Conservation (phyloP, 2,329 filamentous ascomycete genomes). For the Colletotrichum australisinense region DNA sequence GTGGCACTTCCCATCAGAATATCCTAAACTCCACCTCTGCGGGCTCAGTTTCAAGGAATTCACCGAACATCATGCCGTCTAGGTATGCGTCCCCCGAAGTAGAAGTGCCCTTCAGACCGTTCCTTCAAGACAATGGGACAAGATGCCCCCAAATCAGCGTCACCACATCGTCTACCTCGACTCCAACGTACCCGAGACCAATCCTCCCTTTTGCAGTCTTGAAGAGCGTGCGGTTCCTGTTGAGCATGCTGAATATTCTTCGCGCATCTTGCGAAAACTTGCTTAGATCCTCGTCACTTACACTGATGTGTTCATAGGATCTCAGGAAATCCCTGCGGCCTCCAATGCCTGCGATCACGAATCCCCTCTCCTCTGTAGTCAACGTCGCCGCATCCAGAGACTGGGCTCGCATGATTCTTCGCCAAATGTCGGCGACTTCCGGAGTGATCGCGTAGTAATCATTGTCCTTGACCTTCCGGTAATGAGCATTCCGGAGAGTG, state of each 20-base stretch:
- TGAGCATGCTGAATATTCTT: background rate
- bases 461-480: background rate
- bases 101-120: background rate
- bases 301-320: background rate
- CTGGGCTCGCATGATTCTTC: background rate
- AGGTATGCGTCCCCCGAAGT: background rate
- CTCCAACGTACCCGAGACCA: conserved; percentile 17
- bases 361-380: background rate
- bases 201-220: conserved; percentile 37
- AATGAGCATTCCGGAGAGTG: background rate
- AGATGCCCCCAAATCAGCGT: background rate
- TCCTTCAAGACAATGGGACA: background rate
- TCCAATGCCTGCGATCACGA: background rate
- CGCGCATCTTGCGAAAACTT: background rate
- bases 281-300: background rate
- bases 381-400: background rate
- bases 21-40: no score
- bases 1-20: no score
- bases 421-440: background rate
- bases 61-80: background rate
- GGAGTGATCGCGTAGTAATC: no score
- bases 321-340: background rate
- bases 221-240: conserved; percentile 33
- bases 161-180: background rate
- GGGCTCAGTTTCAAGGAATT: background rate